Evolutionary conservation across 139 green algal genomes (phyloP).

Genomic region (Axilococcus clingmanii): DNA sequence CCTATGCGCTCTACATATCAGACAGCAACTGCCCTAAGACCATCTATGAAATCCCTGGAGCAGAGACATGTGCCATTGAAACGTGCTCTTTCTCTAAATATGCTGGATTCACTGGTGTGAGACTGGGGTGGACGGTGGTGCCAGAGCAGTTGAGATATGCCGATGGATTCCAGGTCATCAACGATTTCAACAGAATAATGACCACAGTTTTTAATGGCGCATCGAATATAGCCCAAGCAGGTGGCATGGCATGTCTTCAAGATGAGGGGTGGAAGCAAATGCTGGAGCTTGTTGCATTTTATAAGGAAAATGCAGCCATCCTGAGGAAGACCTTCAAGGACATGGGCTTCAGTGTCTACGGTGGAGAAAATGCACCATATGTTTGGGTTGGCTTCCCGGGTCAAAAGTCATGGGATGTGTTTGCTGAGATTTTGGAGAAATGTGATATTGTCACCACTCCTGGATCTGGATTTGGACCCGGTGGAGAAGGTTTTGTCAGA

Average conservation of each 20-base stretch:
- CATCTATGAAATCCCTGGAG: slow-evolving; percentile 95
- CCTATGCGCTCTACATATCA: slow-evolving; percentile 93
- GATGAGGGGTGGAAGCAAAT: slow-evolving; percentile 78
- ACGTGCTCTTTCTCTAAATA: slow-evolving; percentile 96
- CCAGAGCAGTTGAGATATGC: slow-evolving; percentile 64
- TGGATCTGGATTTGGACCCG: slow-evolving; percentile 86
- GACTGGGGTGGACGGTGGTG: slow-evolving; percentile 97
- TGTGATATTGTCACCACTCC: slow-evolving; percentile 97
- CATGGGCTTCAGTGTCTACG: slow-evolving; percentile 91
- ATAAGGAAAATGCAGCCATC: slow-evolving; percentile 97
- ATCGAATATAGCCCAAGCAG: slow-evolving; percentile 87
- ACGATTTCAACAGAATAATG: slow-evolving; percentile 95
- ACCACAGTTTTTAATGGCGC: slow-evolving; percentile 98
- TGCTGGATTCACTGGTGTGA: slow-evolving; percentile 94
- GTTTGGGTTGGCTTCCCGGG: slow-evolving; percentile 95
- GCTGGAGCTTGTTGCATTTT: slow-evolving; percentile 80
- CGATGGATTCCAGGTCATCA: slow-evolving; percentile 68
- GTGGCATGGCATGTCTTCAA: slow-evolving; percentile 83
- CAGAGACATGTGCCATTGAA: slow-evolving; percentile 83
- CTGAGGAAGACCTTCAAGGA: slow-evolving; percentile 77
- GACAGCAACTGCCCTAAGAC: slow-evolving; percentile 86
- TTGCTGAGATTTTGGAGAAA: slow-evolving; percentile 89
- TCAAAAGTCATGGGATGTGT: slow-evolving; percentile 89
- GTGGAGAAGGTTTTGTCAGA: slow-evolving; percentile 95
- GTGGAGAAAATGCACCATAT: slow-evolving; percentile 91